These are phyloP conservation scores for Quercus alba DNA, from an alignment of 306 rosid genomes.

Conservation along the genomic window DNA sequence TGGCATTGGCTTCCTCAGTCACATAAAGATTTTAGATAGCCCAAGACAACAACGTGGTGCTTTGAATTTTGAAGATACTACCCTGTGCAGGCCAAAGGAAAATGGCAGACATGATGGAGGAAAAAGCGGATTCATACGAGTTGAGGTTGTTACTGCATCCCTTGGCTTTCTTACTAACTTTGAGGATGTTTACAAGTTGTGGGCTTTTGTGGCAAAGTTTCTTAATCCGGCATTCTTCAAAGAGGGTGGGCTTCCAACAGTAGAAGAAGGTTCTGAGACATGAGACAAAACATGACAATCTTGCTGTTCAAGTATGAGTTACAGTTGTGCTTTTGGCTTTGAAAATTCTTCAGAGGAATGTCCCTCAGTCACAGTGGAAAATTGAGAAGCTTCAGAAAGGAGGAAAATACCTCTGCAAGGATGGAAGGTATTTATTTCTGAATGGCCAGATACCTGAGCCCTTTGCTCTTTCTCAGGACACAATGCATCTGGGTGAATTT, in stretches of 20 bases:
- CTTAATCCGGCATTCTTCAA: conserved; percentile 64
- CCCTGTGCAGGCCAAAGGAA: conserved; percentile 80
- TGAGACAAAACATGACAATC: conserved; percentile 16
- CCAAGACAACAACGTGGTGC: conserved; percentile 49
- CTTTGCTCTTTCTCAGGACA: conserved; percentile 26
- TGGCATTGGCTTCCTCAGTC: conserved; percentile 85
- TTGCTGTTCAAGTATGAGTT: conserved; percentile 28
- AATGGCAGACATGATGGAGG: conserved; percentile 54
- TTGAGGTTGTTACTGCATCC: conserved; percentile 91
- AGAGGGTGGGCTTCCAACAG: conserved; percentile 70
- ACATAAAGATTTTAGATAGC: conserved; percentile 62
- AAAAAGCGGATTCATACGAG: conserved; percentile 63
- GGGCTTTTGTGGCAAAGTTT: conserved; percentile 91
- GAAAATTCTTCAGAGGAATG: conserved; percentile 20
- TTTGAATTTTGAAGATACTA: conserved; percentile 54
- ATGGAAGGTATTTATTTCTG: conserved; percentile 26
- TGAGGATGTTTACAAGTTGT: conserved; percentile 87
- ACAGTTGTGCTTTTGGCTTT: conserved; percentile 10
- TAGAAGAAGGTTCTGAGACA: conserved; percentile 70
- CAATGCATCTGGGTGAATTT: conserved; percentile 46
- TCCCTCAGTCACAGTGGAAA: conserved; percentile 4
- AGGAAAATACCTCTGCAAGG: conserved; percentile 9
- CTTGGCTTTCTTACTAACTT: conserved; percentile 83
- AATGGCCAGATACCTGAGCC: conserved; percentile 26
- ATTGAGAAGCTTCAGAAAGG: conserved; percentile 19